phyloP scores from a whole-genome alignment of 192 early-diverging fungal genomes.

The Coemansia sp. region DNA sequence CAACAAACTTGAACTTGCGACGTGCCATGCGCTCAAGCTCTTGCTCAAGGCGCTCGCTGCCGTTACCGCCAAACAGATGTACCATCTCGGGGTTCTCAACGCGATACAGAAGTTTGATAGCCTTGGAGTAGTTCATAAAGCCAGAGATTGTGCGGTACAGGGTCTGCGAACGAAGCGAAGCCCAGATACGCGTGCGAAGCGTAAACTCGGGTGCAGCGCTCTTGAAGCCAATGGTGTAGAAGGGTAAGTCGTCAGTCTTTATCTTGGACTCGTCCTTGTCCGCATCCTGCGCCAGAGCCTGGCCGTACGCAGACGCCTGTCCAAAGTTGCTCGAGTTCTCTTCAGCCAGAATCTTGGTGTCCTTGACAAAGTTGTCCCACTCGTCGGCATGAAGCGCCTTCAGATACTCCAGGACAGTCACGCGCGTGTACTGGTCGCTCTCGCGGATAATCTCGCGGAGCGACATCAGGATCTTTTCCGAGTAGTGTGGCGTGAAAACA shows the following conservation, averaged over 20 bases:
- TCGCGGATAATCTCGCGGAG: constrained; percentile 82
- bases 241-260: constrained; percentile 77
- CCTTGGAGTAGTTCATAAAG: constrained; percentile 86
- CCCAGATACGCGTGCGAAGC: constrained; percentile 85
- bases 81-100: constrained; percentile 79
- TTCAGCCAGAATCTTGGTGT: constrained; percentile 76
- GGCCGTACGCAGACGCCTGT: constrained; percentile 52
- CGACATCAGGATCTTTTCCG: constrained; percentile 79
- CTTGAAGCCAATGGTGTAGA: constrained; percentile 82
- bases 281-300: constrained; percentile 52
- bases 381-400: constrained; percentile 77
- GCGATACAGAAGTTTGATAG: constrained; percentile 74
- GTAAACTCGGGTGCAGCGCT: constrained; percentile 77
- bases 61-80: constrained; percentile 62
- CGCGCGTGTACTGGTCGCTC: constrained; percentile 74
- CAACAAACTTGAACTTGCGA: constrained; percentile 81
- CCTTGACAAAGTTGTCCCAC: constrained; percentile 91
- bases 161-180: constrained; percentile 80
- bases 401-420: constrained; percentile 79
- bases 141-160: constrained; percentile 84
- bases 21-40: constrained; percentile 67
- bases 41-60: constrained; percentile 63
- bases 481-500: constrained; percentile 81
- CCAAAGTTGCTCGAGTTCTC: constrained; percentile 61
- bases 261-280: constrained; percentile 62